These are phyloP conservation scores for Monosporascus sp. DNA, from an alignment of 2,329 filamentous ascomycete genomes.

Conservation along the genomic window DNA sequence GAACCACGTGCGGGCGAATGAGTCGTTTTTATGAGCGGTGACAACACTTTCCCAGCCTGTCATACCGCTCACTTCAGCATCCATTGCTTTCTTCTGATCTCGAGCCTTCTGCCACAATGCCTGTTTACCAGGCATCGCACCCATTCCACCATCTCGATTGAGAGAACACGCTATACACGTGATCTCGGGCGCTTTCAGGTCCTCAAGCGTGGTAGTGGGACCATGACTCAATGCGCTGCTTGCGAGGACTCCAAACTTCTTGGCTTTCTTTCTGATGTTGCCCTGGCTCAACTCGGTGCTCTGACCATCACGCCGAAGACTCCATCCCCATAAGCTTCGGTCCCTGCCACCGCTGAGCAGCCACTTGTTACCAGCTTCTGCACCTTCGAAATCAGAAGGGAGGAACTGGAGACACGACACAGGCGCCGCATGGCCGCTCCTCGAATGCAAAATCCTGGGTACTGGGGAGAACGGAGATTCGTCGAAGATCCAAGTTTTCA, in stretches of 20 bases:
- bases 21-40: slow-evolving; percentile 83
- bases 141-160: slow-evolving; percentile 92
- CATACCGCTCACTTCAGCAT: slow-evolving; percentile 67
- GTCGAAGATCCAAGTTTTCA: slow-evolving; percentile 97
- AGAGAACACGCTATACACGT: slow-evolving; percentile 86
- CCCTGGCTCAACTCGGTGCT: slow-evolving; percentile 92
- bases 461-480: slow-evolving; percentile 83
- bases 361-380: slow-evolving; percentile 89
- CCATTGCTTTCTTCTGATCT: slow-evolving; percentile 53
- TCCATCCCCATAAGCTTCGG: slow-evolving; percentile 93
- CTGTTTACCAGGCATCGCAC: slow-evolving; percentile 70
- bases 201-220: slow-evolving; percentile 60
- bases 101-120: slow-evolving; percentile 78
- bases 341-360: slow-evolving; percentile 84
- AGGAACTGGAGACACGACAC: slow-evolving; percentile 80
- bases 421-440: slow-evolving; percentile 84
- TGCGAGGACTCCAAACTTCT: slow-evolving; percentile 72
- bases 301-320: slow-evolving; percentile 87
- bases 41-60: slow-evolving; percentile 97
- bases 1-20: slow-evolving; percentile 90
- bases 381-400: slow-evolving; percentile 81
- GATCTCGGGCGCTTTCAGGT: slow-evolving; percentile 84
- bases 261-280: slow-evolving; percentile 78
- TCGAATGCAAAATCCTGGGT: slow-evolving; percentile 76
- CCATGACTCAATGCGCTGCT: slow-evolving; percentile 51